Evolutionary conservation across 495 filamentous ascomycete species (phyloP).

Genomic region (Hypomontagnella submonticulosa): DNA sequence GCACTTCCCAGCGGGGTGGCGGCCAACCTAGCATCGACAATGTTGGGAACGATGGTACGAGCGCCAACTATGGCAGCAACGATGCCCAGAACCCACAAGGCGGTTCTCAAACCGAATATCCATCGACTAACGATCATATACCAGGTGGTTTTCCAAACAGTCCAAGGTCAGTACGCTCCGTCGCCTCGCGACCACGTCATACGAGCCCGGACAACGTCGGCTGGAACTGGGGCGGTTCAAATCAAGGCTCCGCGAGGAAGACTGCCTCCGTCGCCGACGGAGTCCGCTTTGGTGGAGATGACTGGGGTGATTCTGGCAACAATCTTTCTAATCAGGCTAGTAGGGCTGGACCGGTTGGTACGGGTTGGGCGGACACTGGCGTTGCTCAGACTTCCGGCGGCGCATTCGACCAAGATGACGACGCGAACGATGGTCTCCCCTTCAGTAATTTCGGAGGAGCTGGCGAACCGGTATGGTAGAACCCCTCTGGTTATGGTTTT

Average conservation of each 20-base stretch:
- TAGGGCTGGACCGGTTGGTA: neutral
- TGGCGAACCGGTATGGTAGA: slow-evolving; percentile 14
- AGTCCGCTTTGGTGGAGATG: neutral
- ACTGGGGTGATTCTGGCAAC: neutral
- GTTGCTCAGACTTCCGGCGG: slow-evolving; percentile 35
- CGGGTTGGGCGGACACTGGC: slow-evolving; percentile 14
- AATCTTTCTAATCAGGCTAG: neutral
- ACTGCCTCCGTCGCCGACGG: no score
- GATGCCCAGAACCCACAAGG: neutral
- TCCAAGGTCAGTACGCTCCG: slow-evolving; percentile 8
- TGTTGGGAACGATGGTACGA: slow-evolving; percentile 9
- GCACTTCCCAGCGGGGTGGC: slow-evolving; percentile 15
- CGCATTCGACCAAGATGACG: slow-evolving; percentile 34
- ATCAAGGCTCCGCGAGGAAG: slow-evolving; percentile 5
- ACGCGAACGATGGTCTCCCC: slow-evolving; percentile 11
- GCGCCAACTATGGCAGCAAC: slow-evolving; percentile 26
- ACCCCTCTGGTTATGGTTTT: neutral
- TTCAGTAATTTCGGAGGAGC: neutral
- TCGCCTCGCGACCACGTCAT: neutral
- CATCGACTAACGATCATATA: neutral
- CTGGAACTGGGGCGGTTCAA: neutral
- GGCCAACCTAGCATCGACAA: slow-evolving; percentile 19
- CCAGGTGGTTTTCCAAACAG: slow-evolving; percentile 20
- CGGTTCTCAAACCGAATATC: neutral
- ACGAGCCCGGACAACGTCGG: slow-evolving; percentile 24